Base-by-base conservation (phyloP, 1,139 yeast genomes). In the Lodderomyces pseudojiufengensis region DNA sequence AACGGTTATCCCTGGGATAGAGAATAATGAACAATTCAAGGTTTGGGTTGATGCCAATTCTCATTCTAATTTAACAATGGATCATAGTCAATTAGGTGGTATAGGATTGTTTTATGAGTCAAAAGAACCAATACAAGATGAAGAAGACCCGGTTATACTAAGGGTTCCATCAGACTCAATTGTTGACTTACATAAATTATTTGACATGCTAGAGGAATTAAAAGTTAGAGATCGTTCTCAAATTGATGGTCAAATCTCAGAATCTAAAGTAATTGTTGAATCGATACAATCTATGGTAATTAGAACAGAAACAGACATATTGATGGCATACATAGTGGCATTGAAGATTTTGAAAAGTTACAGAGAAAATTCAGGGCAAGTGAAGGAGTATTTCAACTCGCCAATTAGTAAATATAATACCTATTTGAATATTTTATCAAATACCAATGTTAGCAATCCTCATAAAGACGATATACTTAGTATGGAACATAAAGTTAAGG, bases 131-230 rank as follows among this genome's bases (percentile, higher is more conserved):
- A 26, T 8, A 36, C 30, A 12, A 29, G 36, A 41, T 3, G 51
- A 46, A 3, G 40, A 41, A 40, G 43, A 44, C 50, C 18, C 32
- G 49, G 43, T 59, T 30, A 49, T 70, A n/a, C 46, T 70, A 27
- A 48, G 73, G 33, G 55, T 72, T 3, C 76, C 77, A 0, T 38
- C 48, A 9, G 16, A 18, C 0, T 33, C 54, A 2, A 52, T 63
- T 0, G 55, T 65, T 32, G 65, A 62, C 42, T 52, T 61, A 16
- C 41, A 47, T 33, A 49, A 49, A 3, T 52, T 72, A 14, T 47
- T 73, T 25, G 54, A 54, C 2, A 32, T 58, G 31, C 47, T 61
- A 38, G 46, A 49, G 11, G 37, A 42, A 36, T 26, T 59, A 43
- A 60, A 51, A 35, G 9, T 11, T 4, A 35, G 48, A n/a, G 49